A percentile compares a stretch with the other conserved stretches of the same genome.
Conservation (phyloP, 306 rosid genomes). For the Quercus agrifolia region DNA sequence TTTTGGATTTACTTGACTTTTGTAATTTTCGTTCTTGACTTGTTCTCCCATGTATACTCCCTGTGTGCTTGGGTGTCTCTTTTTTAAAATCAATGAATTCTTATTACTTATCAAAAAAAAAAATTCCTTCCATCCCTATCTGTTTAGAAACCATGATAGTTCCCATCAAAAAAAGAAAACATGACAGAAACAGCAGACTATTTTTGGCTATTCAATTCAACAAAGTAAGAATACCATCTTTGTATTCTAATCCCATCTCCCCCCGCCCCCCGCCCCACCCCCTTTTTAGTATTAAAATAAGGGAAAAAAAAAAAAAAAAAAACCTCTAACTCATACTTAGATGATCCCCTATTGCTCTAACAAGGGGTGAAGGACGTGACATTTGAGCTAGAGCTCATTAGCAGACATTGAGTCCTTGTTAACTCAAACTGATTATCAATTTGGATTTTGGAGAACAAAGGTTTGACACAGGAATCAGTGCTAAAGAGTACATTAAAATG, state of each 20-base stretch:
- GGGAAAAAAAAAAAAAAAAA: neutral
- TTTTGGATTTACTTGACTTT: too few relatives aligned
- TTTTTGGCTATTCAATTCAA: neutral
- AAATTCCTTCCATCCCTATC: neutral
- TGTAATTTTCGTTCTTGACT: too few relatives aligned
- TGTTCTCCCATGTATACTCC: too few relatives aligned
- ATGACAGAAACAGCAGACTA: neutral
- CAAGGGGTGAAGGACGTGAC: too few relatives aligned
- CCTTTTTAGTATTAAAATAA: neutral
- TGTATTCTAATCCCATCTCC: too few relatives aligned
- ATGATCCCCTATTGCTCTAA: too few relatives aligned
- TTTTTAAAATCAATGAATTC: too few relatives aligned
- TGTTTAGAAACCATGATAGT: neutral
- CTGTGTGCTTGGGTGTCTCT: too few relatives aligned
- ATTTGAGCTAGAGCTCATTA: too few relatives aligned
- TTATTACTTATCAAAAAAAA: neutral
- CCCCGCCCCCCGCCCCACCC: too few relatives aligned
- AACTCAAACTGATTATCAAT: neutral
- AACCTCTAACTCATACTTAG: too few relatives aligned
- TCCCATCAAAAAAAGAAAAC: neutral
- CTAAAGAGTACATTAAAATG: neutral
- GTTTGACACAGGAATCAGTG: neutral
- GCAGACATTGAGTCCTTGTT: neutral
- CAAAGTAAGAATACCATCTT: neutral
- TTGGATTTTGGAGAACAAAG: neutral